A percentile compares a stretch with the other conserved stretches of the same genome.
These are phyloP conservation scores for Bisporella sp. DNA, from an alignment of 2,329 filamentous ascomycete genomes.

Conservation along the genomic window DNA sequence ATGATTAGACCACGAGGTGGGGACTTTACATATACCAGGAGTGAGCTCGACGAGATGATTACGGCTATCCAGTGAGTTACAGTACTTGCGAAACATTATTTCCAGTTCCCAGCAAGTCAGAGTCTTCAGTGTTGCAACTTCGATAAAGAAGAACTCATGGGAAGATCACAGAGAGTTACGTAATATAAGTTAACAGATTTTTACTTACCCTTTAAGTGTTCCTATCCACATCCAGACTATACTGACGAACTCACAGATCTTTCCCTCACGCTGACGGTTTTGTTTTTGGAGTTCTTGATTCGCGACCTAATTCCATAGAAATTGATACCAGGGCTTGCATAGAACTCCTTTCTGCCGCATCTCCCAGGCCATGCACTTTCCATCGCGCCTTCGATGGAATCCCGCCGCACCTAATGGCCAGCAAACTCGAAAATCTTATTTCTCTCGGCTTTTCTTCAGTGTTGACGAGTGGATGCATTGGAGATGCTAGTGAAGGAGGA, in stretches of 20 bases:
- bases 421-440: conserved; percentile 5
- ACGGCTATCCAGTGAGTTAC: conserved; percentile 30
- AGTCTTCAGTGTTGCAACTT: background rate
- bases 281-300: conserved; percentile 42
- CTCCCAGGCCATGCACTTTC: conserved; percentile 41
- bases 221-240: background rate
- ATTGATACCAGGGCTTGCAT: conserved; percentile 36
- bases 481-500: conserved; percentile 12
- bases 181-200: too few relatives aligned
- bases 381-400: conserved; percentile 46
- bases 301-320: background rate
- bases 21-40: conserved; percentile 35
- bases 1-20: conserved; percentile 46
- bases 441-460: conserved; percentile 38
- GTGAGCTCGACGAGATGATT: conserved; percentile 38
- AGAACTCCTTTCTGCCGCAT: conserved; percentile 34
- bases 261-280: conserved; percentile 34
- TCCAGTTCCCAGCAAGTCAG: background rate
- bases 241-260: background rate
- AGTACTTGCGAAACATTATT: background rate
- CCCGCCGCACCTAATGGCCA: background rate
- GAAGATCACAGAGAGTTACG: too few relatives aligned
- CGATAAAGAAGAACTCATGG: too few relatives aligned
- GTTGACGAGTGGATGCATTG: conserved; percentile 39
- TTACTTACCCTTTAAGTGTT: too few relatives aligned